A percentile compares a stretch with the other conserved stretches of the same genome.
Conservation (phyloP, 257 asterid genomes). For the Galeopsis tetrahit region DNA sequence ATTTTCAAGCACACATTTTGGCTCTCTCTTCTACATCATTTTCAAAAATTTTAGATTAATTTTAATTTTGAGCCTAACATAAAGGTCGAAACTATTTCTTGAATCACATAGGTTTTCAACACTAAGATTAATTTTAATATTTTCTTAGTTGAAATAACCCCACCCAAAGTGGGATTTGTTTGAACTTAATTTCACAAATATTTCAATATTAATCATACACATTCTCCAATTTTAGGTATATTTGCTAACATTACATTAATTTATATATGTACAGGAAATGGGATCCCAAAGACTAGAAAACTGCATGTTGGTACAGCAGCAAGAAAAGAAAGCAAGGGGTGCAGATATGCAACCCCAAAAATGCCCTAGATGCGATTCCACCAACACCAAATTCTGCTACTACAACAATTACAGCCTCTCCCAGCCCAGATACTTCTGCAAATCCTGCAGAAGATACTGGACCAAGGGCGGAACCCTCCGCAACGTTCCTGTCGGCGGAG, state of each 20-base stretch:
- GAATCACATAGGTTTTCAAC: too few relatives aligned
- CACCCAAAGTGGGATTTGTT: not conserved
- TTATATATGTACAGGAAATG: constrained; percentile 55
- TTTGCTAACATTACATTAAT: too few relatives aligned
- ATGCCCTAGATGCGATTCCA: constrained; percentile 94
- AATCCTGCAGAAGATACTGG: constrained; percentile 95
- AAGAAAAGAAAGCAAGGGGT: constrained; percentile 77
- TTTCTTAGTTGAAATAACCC: not conserved
- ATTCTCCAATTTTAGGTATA: not conserved
- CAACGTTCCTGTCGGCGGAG: constrained; percentile 95
- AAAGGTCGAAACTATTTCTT: too few relatives aligned
- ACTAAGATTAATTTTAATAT: not conserved
- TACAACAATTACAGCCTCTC: constrained; percentile 96
- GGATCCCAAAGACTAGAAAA: constrained; percentile 71
- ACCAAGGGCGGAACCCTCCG: constrained; percentile 93
- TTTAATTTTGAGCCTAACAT: not conserved
- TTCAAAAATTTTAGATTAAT: too few relatives aligned
- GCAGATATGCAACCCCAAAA: constrained; percentile 61
- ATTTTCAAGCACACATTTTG: not conserved
- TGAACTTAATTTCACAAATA: too few relatives aligned
- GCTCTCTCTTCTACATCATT: not conserved
- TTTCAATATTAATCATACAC: not conserved
- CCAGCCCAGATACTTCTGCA: constrained; percentile 95
- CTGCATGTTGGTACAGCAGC: constrained; percentile 68
- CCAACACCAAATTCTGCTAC: constrained; percentile 93